Percentiles rank a stretch among this genome's conserved stretches.
phyloP scores from a whole-genome alignment of 306 rosid genomes.

The Dryas octopetala region DNA sequence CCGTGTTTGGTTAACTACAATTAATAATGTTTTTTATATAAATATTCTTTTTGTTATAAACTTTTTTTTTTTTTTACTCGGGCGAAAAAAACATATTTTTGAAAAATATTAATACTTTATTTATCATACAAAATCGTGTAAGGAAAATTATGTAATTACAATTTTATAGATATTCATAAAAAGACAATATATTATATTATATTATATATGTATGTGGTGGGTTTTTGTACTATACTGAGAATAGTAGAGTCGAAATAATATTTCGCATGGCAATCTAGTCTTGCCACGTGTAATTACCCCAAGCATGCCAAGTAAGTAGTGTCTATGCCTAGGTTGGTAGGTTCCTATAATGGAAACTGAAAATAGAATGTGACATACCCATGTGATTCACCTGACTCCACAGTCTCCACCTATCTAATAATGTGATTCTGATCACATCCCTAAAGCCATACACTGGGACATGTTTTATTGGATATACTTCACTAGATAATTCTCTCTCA shows the following conservation, averaged over 20 bases:
- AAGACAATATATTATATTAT: too few relatives aligned
- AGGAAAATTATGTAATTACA: too few relatives aligned
- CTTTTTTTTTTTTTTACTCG: too few relatives aligned
- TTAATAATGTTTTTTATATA: too few relatives aligned
- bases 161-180: too few relatives aligned
- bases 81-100: too few relatives aligned
- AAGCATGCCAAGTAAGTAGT: background rate
- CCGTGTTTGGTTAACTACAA: too few relatives aligned
- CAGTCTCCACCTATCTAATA: conserved; percentile 17
- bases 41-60: too few relatives aligned
- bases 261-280: background rate
- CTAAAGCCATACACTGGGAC: background rate
- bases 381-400: conserved; percentile 19
- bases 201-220: background rate
- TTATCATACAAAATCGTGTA: too few relatives aligned
- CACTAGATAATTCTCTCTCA: background rate
- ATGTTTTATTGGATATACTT: background rate
- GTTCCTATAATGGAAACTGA: background rate
- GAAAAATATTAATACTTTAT: too few relatives aligned
- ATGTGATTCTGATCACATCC: conserved; percentile 12
- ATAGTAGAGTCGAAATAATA: background rate
- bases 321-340: conserved; percentile 12
- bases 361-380: conserved; percentile 18
- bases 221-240: background rate
- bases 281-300: conserved; percentile 21